Conservation (phyloP, 345 rosid genomes). For the Pseudoturritis turrita region DNA sequence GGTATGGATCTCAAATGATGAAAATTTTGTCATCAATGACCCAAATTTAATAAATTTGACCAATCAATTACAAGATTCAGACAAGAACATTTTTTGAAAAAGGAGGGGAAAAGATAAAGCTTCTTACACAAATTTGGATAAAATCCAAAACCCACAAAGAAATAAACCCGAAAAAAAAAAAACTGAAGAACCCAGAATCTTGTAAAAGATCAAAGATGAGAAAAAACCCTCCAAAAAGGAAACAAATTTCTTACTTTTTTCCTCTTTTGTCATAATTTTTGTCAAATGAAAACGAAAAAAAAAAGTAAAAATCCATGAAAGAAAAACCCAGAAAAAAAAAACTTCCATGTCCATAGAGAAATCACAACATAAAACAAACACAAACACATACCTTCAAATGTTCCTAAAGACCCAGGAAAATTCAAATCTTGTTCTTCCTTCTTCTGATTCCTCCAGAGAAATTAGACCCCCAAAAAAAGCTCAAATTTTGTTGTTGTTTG, state of each 20-base stretch:
- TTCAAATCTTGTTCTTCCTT: background rate
- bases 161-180: background rate
- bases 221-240: background rate
- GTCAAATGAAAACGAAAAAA: background rate
- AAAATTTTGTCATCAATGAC: background rate
- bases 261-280: background rate
- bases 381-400: constrained; percentile 22
- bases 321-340: background rate
- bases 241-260: background rate
- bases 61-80: constrained; percentile 5
- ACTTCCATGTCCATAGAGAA: background rate
- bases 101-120: background rate
- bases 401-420: background rate
- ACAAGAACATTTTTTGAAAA: constrained; percentile 14
- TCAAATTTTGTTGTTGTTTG: background rate
- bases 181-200: constrained; percentile 7
- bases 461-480: background rate
- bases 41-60: background rate
- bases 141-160: constrained; percentile 15
- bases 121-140: background rate
- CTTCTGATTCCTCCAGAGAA: background rate
- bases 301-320: background rate
- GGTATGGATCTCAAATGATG: background rate
- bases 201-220: constrained; percentile 12
- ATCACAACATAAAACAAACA: background rate